Percentiles rank a stretch among this genome's conserved stretches.
Evolutionary conservation across 2,329 filamentous ascomycete genomes (phyloP).

Genomic region (Colletotrichum costaricense): DNA sequence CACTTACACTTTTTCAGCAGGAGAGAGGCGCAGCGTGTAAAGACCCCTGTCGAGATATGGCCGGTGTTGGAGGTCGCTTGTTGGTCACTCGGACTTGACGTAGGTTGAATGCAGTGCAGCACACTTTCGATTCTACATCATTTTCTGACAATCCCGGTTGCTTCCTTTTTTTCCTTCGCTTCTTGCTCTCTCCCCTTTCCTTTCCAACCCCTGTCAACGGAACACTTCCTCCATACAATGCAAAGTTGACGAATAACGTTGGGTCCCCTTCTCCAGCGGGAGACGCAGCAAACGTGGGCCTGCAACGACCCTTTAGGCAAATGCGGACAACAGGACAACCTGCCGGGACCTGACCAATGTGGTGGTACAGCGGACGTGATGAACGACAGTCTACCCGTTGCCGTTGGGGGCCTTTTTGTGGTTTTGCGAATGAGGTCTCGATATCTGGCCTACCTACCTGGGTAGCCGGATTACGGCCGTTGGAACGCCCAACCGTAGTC

Average conservation of each 20-base stretch:
- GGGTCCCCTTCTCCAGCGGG: neutral
- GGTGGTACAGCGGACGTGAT: constrained; percentile 6
- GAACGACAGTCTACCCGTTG: constrained; percentile 34
- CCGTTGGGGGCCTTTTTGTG: neutral
- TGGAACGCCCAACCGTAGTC: neutral
- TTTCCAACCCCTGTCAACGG: neutral
- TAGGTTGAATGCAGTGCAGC: neutral
- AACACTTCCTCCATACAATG: neutral
- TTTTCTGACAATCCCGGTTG: neutral
- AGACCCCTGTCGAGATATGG: neutral
- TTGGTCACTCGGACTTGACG: neutral
- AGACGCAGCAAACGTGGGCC: neutral
- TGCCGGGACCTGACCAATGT: neutral
- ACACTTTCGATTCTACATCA: neutral
- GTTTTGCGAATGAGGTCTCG: neutral
- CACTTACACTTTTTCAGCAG: neutral
- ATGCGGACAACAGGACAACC: neutral
- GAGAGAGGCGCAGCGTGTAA: neutral
- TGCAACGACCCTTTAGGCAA: neutral
- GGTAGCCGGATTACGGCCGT: neutral
- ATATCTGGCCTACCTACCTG: neutral
- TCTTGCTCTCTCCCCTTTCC: too few relatives aligned
- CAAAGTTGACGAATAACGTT: neutral
- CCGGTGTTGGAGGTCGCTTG: neutral
- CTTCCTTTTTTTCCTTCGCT: neutral